A percentile compares a stretch with the other conserved stretches of the same genome.
phyloP scores from a whole-genome alignment of 1,284 basidiomycete genomes.

The Pholiota adiposa region DNA sequence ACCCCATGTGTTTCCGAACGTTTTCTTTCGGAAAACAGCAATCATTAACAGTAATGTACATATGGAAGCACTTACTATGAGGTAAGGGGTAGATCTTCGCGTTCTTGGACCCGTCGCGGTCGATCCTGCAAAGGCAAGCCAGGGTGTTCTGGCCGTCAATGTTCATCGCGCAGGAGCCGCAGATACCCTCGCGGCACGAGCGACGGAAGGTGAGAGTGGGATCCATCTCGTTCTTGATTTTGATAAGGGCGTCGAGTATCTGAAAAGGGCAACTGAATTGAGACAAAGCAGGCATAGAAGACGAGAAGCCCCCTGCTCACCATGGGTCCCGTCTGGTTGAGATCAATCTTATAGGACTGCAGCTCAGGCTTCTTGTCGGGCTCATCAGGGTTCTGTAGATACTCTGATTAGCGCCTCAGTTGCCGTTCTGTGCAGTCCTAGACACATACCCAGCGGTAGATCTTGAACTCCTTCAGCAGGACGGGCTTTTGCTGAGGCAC shows the following conservation, averaged over 20 bases:
- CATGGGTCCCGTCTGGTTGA: constrained; percentile 97
- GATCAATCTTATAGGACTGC: constrained; percentile 92
- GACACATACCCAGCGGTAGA: constrained; percentile 88
- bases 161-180: constrained; percentile 99
- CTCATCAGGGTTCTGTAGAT: constrained; percentile 89
- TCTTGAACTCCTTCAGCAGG: constrained; percentile 88
- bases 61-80: constrained; percentile 76
- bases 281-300: not conserved
- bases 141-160: constrained; percentile 98
- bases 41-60: no score
- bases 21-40: no score
- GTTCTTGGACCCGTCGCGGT: constrained; percentile 74
- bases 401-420: not conserved
- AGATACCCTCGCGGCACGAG: constrained; percentile 97
- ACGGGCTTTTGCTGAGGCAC: constrained; percentile 52
- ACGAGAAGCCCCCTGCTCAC: constrained; percentile 51
- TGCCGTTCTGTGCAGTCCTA: not conserved
- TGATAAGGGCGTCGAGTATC: constrained; percentile 93
- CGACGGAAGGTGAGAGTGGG: constrained; percentile 96
- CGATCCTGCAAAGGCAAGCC: constrained; percentile 96
- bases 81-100: constrained; percentile 98
- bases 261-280: constrained; percentile 27
- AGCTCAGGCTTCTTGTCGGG: constrained; percentile 91
- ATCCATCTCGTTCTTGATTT: constrained; percentile 99
- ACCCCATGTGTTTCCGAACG: no score